A percentile compares a stretch with the other conserved stretches of the same genome.
These are phyloP conservation scores for Evansstolkia leycettana DNA, from an alignment of 495 filamentous ascomycete genomes.

Conservation along the genomic window DNA sequence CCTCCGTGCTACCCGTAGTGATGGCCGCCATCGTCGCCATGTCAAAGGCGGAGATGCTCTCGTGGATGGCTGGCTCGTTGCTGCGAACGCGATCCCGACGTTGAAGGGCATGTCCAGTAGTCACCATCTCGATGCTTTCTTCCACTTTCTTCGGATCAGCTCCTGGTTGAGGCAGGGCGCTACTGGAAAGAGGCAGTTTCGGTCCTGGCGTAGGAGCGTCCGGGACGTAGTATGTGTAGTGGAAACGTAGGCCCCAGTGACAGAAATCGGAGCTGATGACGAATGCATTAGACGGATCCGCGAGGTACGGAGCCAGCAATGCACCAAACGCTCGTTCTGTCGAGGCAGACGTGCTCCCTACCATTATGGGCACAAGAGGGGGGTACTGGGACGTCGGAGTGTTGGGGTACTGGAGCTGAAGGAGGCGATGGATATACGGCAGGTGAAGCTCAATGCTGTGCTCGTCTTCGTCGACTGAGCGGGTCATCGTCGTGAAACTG, in stretches of 20 bases:
- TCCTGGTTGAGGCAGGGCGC: conserved; percentile 28
- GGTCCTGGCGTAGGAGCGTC: conserved; percentile 29
- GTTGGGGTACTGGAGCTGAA: conserved; percentile 29
- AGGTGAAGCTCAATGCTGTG: conserved; percentile 97
- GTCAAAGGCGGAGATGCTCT: conserved; percentile 77
- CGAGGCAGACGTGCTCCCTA: conserved; percentile 57
- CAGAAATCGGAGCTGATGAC: conserved; percentile 92
- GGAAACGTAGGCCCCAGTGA: conserved; percentile 85
- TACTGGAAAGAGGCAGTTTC: conserved; percentile 26
- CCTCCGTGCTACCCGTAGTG: conserved; percentile 53
- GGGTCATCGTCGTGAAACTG: conserved; percentile 61
- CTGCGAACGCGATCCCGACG: conserved; percentile 25
- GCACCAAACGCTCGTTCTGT: conserved; percentile 59
- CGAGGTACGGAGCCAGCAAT: conserved; percentile 68
- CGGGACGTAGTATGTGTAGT: conserved; percentile 71
- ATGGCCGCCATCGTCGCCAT: conserved; percentile 72
- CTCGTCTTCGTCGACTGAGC: conserved; percentile 64
- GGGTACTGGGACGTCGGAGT: conserved; percentile 42
- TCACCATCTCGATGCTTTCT: conserved; percentile 18
- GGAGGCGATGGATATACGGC: conserved; percentile 82
- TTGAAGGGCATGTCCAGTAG: conserved; percentile 25
- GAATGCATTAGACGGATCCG: conserved; percentile 66
- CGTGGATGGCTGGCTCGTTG: conserved; percentile 52
- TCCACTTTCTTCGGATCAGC: conserved; percentile 12
- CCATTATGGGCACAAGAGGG: conserved; percentile 72